These are phyloP conservation scores for Soucietia sequanensis DNA, from an alignment of 805 yeast genomes.

Conservation along the genomic window DNA sequence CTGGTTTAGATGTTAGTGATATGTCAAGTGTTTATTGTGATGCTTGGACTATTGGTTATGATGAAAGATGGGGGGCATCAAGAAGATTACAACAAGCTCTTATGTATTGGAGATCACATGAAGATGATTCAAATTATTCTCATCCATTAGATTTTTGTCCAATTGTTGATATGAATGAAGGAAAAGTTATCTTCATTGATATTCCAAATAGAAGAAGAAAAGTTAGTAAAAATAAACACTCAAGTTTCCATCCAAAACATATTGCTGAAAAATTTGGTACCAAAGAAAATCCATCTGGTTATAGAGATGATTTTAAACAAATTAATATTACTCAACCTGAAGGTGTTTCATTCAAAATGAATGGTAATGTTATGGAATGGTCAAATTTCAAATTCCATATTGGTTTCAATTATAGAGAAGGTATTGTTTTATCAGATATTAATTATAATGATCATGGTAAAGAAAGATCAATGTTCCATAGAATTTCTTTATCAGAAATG, in stretches of 20 bases:
- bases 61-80: conserved; percentile 75
- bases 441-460: conserved; percentile 74
- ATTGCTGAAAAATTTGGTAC: conserved; percentile 59
- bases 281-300: conserved; percentile 43
- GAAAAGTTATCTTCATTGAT: conserved; percentile 70
- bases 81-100: conserved; percentile 78
- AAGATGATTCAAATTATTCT: conserved; percentile 73
- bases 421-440: conserved; percentile 74
- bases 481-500: conserved; percentile 78
- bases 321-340: conserved; percentile 75
- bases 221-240: conserved; percentile 63
- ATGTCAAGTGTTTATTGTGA: conserved; percentile 64
- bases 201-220: conserved; percentile 74
- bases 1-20: conserved; percentile 64
- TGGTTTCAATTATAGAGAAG: conserved; percentile 86
- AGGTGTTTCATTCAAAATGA: conserved; percentile 75
- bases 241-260: conserved; percentile 69
- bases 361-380: conserved; percentile 72
- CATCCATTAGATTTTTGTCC: conserved; percentile 83
- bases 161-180: conserved; percentile 70
- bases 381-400: conserved; percentile 74
- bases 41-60: conserved; percentile 71
- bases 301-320: conserved; percentile 64
- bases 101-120: conserved; percentile 72
- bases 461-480: conserved; percentile 71